Base-by-base conservation (phyloP, 768 basidiomycete species). In the Leccinum subtestaceum region DNA sequence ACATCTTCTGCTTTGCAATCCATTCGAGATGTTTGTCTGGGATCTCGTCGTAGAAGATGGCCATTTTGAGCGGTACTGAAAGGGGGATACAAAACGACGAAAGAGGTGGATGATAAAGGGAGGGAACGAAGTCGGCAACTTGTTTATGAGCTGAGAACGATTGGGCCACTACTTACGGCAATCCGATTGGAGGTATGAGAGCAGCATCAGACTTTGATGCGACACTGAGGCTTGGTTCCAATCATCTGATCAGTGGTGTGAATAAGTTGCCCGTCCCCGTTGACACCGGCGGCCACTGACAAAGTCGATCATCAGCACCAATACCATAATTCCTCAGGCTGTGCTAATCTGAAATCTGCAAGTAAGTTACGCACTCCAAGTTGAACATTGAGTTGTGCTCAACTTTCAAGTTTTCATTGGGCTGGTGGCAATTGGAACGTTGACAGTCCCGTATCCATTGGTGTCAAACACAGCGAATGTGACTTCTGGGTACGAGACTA, bases 1-100 rank as follows among this genome's bases (percentile, higher is more conserved):
- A 89, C 59, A 89, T 75, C 55, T 87, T 78, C 69, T 89, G 87
- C 58, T 80, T 75, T 23, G 73, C 60, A 10, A 88, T 80, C 87
- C 86, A 89, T 55, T 77, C 72, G 23, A 81, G 65, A 21, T 83
- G 73, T 55, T 80, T 75, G 6, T 76, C 73, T 0, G 86, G 82
- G 9, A 89, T 84, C 50, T 80, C 75, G 58, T 85, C 78, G 62
- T 79, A 81, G 66, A 78, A 83, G 56, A 83, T 76, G 46, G 78
- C 85, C 86, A 89, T 89, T 40, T 29, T 12, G 6, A 27, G 19
- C 31, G 40, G 17, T 10, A 21, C 13, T 52, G 23, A 5, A 4
- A 11, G n/a, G 8, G 13, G 32, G 31, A 5, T 5, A 48, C 7
- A 23, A n/a, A 32, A 1, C 15, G 29, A 31, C 17, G n/a, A 50